phyloP scores from a whole-genome alignment of 2,329 filamentous ascomycete genomes.

The Verticillium nonalfalfae region DNA sequence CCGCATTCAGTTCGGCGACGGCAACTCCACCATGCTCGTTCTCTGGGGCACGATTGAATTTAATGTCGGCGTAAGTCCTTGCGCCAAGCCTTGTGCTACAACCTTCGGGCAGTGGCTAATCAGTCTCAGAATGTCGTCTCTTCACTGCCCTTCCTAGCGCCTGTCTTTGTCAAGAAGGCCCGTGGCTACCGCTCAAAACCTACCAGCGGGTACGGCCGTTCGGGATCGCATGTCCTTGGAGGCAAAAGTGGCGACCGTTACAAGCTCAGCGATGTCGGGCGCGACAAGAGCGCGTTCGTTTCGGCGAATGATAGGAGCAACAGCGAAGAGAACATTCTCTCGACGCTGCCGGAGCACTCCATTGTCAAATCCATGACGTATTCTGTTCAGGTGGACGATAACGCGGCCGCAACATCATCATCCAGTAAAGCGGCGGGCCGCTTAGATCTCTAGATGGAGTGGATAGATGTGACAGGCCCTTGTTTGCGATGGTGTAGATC shows the following conservation, averaged over 20 bases:
- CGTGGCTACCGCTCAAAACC: constrained; percentile 32
- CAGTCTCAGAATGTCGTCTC: constrained; percentile 35
- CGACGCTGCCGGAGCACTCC: constrained; percentile 15
- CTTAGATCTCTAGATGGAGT: not conserved
- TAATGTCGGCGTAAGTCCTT: constrained; percentile 43
- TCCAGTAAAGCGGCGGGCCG: not conserved
- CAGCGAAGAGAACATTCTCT: constrained; percentile 33
- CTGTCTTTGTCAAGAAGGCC: constrained; percentile 34
- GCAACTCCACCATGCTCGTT: constrained; percentile 49
- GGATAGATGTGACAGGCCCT: not conserved
- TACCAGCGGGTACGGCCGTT: constrained; percentile 18
- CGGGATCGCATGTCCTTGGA: constrained; percentile 11
- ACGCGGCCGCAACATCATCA: not conserved
- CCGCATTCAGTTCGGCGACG: constrained; percentile 40
- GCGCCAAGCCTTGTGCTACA: not conserved
- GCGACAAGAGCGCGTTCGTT: constrained; percentile 21
- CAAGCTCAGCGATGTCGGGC: constrained; percentile 27
- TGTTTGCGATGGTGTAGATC: not conserved
- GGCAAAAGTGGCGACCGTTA: constrained; percentile 22
- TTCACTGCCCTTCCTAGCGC: constrained; percentile 37
- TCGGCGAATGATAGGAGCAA: constrained; percentile 15
- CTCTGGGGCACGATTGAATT: constrained; percentile 53
- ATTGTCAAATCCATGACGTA: constrained; percentile 37
- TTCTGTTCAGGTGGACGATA: constrained; percentile 29
- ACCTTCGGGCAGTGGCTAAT: not conserved